Conservation (phyloP, 108 stramenopile species). For the Fragilaria radians region DNA sequence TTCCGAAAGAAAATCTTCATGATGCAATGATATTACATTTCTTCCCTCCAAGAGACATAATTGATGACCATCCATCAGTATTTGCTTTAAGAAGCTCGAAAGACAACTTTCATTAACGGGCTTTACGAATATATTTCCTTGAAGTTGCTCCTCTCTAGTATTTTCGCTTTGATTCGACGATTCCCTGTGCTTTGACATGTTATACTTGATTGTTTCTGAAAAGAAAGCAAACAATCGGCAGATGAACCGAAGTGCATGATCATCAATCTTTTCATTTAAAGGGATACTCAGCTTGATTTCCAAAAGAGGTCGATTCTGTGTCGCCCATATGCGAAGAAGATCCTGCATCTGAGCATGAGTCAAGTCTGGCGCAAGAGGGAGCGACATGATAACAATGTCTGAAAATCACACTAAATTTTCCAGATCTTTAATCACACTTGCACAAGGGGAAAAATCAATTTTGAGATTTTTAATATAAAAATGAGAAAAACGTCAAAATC, state of each 20-base stretch:
- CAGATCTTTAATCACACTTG: too few relatives aligned
- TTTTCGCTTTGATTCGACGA: neutral
- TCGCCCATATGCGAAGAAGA: slow-evolving; percentile 31
- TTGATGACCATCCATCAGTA: neutral
- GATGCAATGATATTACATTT: slow-evolving; percentile 25
- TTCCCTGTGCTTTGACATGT: neutral
- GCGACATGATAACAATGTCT: too few relatives aligned
- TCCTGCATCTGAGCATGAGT: slow-evolving; percentile 18
- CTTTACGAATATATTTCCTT: neutral
- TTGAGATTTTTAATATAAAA: too few relatives aligned
- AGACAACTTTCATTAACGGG: neutral
- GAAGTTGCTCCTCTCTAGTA: neutral
- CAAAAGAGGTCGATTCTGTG: slow-evolving; percentile 18
- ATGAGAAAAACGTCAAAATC: too few relatives aligned
- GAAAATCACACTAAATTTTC: too few relatives aligned
- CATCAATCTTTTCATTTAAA: slow-evolving; percentile 3
- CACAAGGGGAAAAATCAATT: too few relatives aligned
- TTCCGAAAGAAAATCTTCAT: slow-evolving; percentile 32
- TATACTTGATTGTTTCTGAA: slow-evolving; percentile 8
- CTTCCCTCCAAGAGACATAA: slow-evolving; percentile 25
- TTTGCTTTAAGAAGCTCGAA: neutral
- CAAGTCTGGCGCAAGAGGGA: slow-evolving; percentile 6
- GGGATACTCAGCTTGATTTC: slow-evolving; percentile 5
- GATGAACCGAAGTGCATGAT: slow-evolving; percentile 4
- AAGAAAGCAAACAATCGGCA: slow-evolving; percentile 30